A percentile compares a stretch with the other conserved stretches of the same genome.
phyloP scores from a whole-genome alignment of 139 green algal species.

The Pleodorina starrii region DNA sequence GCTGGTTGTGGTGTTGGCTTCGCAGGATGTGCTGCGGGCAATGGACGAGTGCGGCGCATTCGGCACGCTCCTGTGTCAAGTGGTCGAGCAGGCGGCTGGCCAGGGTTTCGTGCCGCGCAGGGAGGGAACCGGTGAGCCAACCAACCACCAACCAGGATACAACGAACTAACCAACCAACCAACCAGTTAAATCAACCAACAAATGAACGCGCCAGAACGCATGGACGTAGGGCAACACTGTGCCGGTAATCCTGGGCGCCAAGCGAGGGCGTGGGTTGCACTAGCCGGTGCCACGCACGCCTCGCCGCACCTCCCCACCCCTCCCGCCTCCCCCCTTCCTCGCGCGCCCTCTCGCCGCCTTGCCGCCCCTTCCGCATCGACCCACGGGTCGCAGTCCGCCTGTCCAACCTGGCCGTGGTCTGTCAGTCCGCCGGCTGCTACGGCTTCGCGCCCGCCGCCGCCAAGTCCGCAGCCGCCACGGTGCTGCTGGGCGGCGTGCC shows the following conservation, averaged over 20 bases:
- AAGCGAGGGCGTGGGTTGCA: not conserved
- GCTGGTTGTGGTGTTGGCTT: not conserved
- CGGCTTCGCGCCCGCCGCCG: not conserved
- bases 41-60: not conserved
- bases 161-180: no score
- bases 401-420: constrained; percentile 52
- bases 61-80: not conserved
- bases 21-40: not conserved
- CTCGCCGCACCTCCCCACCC: not conserved
- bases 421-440: constrained; percentile 35
- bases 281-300: not conserved
- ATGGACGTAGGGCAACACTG: not conserved
- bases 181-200: no score
- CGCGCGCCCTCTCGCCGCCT: not conserved
- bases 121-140: not conserved
- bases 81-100: constrained; percentile 14
- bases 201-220: not conserved
- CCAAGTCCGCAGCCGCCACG: constrained; percentile 21
- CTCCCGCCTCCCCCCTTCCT: not conserved
- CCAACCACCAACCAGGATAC: not conserved
- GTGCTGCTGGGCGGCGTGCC: constrained; percentile 43
- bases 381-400: constrained; percentile 40
- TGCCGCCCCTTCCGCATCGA: not conserved
- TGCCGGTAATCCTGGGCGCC: no score
- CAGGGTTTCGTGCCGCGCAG: constrained; percentile 38